Base-by-base conservation (phyloP, 1,284 basidiomycete genomes). In the Ceratobasidium sp. region DNA sequence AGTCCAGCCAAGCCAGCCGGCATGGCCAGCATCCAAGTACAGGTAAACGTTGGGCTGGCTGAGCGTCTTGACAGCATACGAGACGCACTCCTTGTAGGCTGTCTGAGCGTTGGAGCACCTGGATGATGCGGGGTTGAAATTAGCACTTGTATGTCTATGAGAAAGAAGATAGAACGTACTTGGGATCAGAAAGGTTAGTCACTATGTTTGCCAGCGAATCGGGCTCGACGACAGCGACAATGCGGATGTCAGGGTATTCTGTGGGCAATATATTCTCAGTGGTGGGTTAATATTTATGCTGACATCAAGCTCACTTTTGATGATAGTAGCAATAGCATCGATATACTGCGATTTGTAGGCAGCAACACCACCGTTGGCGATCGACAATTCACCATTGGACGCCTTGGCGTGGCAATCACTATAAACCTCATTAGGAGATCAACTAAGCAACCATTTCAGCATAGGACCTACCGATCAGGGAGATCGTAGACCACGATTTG, bases 1-100 rank as follows among this genome's bases (percentile, higher is more conserved):
- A 74, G 86, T 81, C 88, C 88, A 89, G 57, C 88, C 88, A 74
- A 89, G 83, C 88, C 88, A 90, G 55, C 87, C 88, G 60, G 87
- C 87, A 76, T 89, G 87, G 46, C 87, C 88, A 76, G 88, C 88
- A 78, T 89, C 75, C 52, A 75, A 57, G 64, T 75, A 76, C 14
- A 76, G 69, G 64, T 74, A 74, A 53, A 76, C 36, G 62, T 75
- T 86, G 65, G 86, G 84, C 48, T 83, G 76, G 75, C 84, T 82
- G 74, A 89, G 83, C 77, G 86, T 83, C 78, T 86, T 81, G 70
- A 89, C 81, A 30, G 87, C 87, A 76, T 89, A 89, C 69, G 81
- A 85, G 61, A 86, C 83, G 76, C 83, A 83, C 53, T 81, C 78
- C 82, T 84, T 81, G 82, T 89, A 89, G 23, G 84, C 84, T 28